These are phyloP conservation scores for Acacia pycnantha DNA, from an alignment of 331 rosid genomes.

Conservation along the genomic window DNA sequence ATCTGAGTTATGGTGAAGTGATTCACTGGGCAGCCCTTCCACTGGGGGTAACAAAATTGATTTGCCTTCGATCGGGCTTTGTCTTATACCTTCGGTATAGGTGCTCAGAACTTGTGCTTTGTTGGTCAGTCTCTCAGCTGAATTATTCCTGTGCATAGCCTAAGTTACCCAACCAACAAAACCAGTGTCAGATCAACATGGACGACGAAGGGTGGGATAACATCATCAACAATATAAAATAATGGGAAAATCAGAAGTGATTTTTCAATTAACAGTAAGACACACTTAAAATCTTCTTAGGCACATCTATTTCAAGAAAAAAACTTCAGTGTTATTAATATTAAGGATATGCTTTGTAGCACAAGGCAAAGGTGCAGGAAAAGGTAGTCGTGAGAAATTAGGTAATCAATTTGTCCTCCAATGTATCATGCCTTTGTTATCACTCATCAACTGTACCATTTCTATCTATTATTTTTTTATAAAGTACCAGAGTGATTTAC, in stretches of 20 bases:
- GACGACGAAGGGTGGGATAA: slow-evolving; percentile 4
- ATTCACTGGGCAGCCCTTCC: slow-evolving; percentile 32
- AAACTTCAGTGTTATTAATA: slow-evolving; percentile 15
- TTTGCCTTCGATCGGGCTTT: slow-evolving; percentile 35
- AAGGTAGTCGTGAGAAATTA: neutral
- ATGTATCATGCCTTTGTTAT: neutral
- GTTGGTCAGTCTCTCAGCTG: slow-evolving; percentile 33
- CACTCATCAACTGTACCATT: neutral
- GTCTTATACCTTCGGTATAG: slow-evolving; percentile 13
- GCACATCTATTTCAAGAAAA: slow-evolving; percentile 8
- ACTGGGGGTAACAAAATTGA: slow-evolving; percentile 33
- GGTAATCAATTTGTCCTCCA: neutral
- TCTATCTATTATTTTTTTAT: neutral
- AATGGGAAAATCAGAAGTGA: slow-evolving; percentile 2
- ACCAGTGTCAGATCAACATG: slow-evolving; percentile 31
- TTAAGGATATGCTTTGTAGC: neutral
- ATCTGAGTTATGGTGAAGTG: slow-evolving; percentile 33
- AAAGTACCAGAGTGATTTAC: neutral
- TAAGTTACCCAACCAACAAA: slow-evolving; percentile 39
- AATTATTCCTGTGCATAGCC: slow-evolving; percentile 42
- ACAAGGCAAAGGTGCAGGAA: neutral
- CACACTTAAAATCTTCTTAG: neutral
- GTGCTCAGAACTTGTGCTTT: slow-evolving; percentile 29
- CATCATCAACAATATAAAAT: slow-evolving; percentile 13
- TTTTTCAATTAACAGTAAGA: slow-evolving; percentile 1